These are phyloP conservation scores for Kurtzmaniella quercitrusa DNA, from an alignment of 1,139 yeast species.

Conservation along the genomic window DNA sequence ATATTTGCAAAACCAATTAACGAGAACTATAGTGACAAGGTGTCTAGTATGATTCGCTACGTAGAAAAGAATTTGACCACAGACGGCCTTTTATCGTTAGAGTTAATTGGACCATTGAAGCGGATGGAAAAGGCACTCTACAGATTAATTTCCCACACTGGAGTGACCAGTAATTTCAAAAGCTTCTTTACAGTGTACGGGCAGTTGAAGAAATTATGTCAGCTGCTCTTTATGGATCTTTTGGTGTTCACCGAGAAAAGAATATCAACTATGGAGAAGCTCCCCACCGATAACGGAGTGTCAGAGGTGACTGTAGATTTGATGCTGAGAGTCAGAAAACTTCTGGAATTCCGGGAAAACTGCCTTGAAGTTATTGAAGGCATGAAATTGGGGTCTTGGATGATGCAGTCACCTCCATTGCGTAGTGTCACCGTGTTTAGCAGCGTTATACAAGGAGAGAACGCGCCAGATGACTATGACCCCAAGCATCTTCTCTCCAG, in stretches of 20 bases:
- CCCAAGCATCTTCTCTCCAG: conserved; percentile 54
- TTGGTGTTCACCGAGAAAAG: conserved; percentile 51
- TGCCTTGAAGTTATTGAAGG: conserved; percentile 48
- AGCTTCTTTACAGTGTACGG: conserved; percentile 29
- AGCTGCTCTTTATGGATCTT: conserved; percentile 52
- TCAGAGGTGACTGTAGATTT: conserved; percentile 66
- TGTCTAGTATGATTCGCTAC: conserved; percentile 11
- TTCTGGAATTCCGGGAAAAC: conserved; percentile 59
- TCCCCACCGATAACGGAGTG: conserved; percentile 63
- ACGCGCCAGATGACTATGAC: conserved; percentile 28
- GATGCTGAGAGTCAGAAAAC: conserved; percentile 55
- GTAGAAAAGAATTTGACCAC: conserved; percentile 9
- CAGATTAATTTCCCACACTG: conserved; percentile 8
- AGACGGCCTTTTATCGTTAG: conserved; percentile 38
- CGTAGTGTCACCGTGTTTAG: conserved; percentile 48
- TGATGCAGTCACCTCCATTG: conserved; percentile 51
- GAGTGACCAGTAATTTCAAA: conserved; percentile 5
- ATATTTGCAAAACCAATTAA: conserved; percentile 21
- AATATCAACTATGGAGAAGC: conserved; percentile 35
- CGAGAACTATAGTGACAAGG: conserved; percentile 15
- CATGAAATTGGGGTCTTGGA: conserved; percentile 64
- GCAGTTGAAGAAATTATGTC: conserved; percentile 16
- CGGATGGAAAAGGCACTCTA: conserved; percentile 36
- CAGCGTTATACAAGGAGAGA: conserved; percentile 30
- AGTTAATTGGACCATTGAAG: conserved; percentile 30